Conservation (phyloP, 306 rosid species). For the Cicer bijugum region DNA sequence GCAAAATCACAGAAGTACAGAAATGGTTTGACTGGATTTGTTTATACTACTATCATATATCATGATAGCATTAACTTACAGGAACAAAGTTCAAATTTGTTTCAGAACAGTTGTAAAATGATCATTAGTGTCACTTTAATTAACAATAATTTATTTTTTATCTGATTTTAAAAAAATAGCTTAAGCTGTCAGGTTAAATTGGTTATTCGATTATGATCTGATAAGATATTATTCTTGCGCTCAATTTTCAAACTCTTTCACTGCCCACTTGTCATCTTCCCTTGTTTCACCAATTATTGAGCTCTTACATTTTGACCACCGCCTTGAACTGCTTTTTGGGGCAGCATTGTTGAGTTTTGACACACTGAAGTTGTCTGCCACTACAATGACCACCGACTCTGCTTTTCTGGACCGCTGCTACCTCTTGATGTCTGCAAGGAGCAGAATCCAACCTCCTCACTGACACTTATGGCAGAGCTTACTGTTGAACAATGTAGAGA, state of each 20-base stretch:
- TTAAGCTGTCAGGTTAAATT: background rate
- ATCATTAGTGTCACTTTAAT: too few relatives aligned
- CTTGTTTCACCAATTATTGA: background rate
- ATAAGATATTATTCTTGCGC: background rate
- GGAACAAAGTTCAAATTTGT: too few relatives aligned
- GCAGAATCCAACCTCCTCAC: background rate
- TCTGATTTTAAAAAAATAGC: too few relatives aligned
- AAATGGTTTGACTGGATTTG: background rate
- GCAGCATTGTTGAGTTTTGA: background rate
- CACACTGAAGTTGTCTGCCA: background rate
- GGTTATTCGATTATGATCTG: background rate
- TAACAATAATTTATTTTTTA: too few relatives aligned
- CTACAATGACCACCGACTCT: background rate
- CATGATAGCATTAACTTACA: background rate
- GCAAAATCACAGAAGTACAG: background rate
- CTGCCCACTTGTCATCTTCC: background rate
- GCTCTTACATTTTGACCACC: background rate
- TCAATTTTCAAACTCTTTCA: slow-evolving; percentile 6
- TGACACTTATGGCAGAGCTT: background rate
- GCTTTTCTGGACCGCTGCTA: slow-evolving; percentile 16
- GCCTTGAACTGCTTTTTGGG: background rate
- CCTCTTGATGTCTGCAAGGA: background rate
- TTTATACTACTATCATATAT: background rate
- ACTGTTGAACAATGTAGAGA: background rate
- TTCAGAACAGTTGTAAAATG: too few relatives aligned